Evolutionary conservation across 495 filamentous ascomycete genomes (phyloP).

Genomic region (Tetracladium setigerum): DNA sequence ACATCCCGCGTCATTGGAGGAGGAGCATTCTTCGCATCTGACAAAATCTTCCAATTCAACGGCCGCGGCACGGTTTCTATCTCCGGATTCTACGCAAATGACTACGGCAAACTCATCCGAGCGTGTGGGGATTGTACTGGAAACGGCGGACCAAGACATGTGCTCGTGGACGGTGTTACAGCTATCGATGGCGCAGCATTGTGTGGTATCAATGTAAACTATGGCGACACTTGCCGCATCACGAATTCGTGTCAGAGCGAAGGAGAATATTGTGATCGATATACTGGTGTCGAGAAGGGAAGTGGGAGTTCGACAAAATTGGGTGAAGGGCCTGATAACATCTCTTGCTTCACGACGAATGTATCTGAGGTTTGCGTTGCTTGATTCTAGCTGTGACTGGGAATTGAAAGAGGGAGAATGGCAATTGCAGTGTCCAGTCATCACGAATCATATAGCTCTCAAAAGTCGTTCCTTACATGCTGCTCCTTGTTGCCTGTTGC

Average conservation of each 20-base stretch:
- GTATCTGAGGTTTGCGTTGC: too few relatives aligned
- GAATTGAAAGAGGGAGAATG: too few relatives aligned
- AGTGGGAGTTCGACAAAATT: slow-evolving; percentile 17
- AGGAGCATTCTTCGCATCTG: slow-evolving; percentile 33
- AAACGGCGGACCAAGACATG: slow-evolving; percentile 19
- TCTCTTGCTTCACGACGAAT: too few relatives aligned
- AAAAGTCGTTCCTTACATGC: too few relatives aligned
- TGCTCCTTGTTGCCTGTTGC: too few relatives aligned
- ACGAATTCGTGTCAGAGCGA: slow-evolving; percentile 14
- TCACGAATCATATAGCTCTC: too few relatives aligned
- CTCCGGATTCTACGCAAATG: slow-evolving; percentile 43
- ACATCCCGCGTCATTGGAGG: slow-evolving; percentile 33
- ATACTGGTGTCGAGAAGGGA: slow-evolving; percentile 20
- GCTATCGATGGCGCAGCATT: slow-evolving; percentile 15
- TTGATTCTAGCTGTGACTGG: too few relatives aligned
- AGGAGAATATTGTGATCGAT: slow-evolving; percentile 3
- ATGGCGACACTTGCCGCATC: slow-evolving; percentile 18
- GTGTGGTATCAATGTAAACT: slow-evolving; percentile 4
- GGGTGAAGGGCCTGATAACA: too few relatives aligned
- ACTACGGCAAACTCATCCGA: slow-evolving; percentile 24
- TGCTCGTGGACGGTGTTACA: slow-evolving; percentile 10
- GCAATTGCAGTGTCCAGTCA: too few relatives aligned
- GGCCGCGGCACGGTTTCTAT: slow-evolving; percentile 36
- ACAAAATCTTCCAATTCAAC: slow-evolving; percentile 46
- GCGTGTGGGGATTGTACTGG: slow-evolving; percentile 25